phyloP scores from a whole-genome alignment of 1,139 yeast species.

The Pichia sp. region DNA sequence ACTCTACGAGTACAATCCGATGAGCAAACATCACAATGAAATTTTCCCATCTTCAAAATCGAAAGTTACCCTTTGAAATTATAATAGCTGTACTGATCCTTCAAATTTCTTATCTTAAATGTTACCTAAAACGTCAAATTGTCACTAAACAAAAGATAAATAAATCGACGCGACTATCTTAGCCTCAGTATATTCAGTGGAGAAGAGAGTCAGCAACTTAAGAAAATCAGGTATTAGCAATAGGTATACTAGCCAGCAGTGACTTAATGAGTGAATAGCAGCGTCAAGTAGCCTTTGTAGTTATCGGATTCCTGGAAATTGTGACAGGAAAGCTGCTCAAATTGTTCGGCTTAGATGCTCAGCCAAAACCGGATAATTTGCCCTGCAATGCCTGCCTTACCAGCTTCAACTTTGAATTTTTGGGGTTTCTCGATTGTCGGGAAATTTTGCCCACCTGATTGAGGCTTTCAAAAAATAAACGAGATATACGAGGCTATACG shows the following conservation, averaged over 20 bases:
- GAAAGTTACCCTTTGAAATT: too few relatives aligned
- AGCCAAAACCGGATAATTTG: background rate
- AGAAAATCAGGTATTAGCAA: background rate
- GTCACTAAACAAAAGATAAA: background rate
- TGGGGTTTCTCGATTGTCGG: background rate
- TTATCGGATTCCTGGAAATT: too few relatives aligned
- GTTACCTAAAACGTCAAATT: background rate
- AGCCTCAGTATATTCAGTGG: background rate
- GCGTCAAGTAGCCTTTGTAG: background rate
- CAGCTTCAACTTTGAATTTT: background rate
- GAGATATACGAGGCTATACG: too few relatives aligned
- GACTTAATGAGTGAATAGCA: background rate
- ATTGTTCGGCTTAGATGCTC: too few relatives aligned
- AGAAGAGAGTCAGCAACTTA: background rate
- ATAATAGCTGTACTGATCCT: too few relatives aligned
- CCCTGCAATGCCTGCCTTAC: background rate
- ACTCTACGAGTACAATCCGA: constrained; percentile 91
- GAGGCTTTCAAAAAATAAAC: too few relatives aligned
- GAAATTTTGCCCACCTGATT: background rate
- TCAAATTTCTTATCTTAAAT: background rate
- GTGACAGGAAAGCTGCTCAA: too few relatives aligned
- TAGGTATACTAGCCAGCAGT: background rate
- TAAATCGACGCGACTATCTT: constrained; percentile 4
- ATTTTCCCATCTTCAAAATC: constrained; percentile 38
- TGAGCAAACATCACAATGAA: constrained; percentile 93